Evolutionary conservation across 148 eudicot genomes (phyloP).

Genomic region (Tetragonia tetragonoides): DNA sequence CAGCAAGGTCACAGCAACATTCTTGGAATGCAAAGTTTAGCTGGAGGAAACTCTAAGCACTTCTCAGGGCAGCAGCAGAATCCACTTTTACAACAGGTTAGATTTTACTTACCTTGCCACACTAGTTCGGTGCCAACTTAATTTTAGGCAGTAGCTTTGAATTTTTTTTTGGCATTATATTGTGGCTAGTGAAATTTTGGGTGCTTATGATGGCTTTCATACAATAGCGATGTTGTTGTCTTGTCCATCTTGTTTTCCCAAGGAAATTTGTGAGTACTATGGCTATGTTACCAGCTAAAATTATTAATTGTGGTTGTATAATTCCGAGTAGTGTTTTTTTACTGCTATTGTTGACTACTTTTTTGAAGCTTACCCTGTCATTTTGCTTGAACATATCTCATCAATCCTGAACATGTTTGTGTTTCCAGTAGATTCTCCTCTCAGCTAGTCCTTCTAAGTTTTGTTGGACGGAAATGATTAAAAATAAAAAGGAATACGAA

Average conservation of each 20-base stretch:
- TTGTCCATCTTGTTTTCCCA: neutral
- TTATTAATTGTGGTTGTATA: neutral
- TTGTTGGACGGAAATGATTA: neutral
- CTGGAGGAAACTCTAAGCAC: conserved; percentile 73
- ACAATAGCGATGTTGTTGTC: neutral
- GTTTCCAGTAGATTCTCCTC: neutral
- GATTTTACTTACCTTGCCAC: neutral
- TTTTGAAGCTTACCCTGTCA: neutral
- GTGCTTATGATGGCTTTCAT: neutral
- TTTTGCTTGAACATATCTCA: neutral
- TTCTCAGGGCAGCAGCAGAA: conserved; percentile 83
- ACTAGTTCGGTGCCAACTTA: neutral
- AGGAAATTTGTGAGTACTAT: neutral
- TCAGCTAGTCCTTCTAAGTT: neutral
- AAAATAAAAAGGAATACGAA: neutral
- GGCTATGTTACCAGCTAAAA: neutral
- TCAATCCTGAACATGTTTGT: neutral
- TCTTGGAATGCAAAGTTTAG: conserved; percentile 70
- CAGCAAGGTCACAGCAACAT: conserved; percentile 84
- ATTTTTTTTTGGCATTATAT: neutral
- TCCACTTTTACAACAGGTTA: conserved; percentile 84
- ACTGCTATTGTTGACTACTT: neutral
- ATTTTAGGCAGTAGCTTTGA: neutral
- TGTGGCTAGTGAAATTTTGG: neutral
- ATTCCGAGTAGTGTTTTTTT: neutral